phyloP scores from a whole-genome alignment of 495 filamentous ascomycete genomes.

The Penicillium tannophilum region DNA sequence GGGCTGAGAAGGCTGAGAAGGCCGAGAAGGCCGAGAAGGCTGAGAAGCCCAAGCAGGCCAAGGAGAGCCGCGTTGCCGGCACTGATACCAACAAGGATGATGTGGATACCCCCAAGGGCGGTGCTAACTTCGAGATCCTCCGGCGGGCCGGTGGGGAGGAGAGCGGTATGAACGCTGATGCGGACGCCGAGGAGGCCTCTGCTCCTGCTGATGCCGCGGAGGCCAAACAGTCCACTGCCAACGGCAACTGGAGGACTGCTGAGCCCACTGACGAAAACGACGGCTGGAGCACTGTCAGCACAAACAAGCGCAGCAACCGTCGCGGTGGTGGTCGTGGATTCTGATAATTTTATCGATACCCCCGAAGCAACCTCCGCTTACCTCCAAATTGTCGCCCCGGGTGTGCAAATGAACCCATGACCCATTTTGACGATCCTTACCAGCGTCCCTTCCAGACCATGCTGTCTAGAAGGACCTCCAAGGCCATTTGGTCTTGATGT shows the following conservation, averaged over 20 bases:
- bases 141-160: constrained; percentile 53
- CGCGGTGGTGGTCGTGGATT: constrained; percentile 52
- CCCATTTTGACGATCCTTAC: constrained; percentile 8
- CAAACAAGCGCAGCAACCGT: constrained; percentile 55
- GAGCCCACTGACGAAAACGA: constrained; percentile 61
- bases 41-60: constrained; percentile 47
- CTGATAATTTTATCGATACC: constrained; percentile 52
- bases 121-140: constrained; percentile 56
- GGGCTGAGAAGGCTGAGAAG: constrained; percentile 51
- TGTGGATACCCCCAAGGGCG: constrained; percentile 44
- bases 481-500: not conserved
- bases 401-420: constrained; percentile 8
- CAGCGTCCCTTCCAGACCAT: not conserved
- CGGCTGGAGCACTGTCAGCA: constrained; percentile 75
- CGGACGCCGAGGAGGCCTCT: constrained; percentile 33
- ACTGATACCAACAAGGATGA: constrained; percentile 50
- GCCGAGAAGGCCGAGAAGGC: constrained; percentile 51
- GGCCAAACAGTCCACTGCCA: constrained; percentile 41
- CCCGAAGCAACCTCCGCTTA: constrained; percentile 32
- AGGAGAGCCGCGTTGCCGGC: constrained; percentile 42
- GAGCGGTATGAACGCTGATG: constrained; percentile 37
- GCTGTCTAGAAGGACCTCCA: not conserved
- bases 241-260: constrained; percentile 44
- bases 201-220: constrained; percentile 40
- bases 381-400: constrained; percentile 18